These are phyloP conservation scores for Pisolithus tinctorius DNA, from an alignment of 768 basidiomycete species.

Conservation along the genomic window DNA sequence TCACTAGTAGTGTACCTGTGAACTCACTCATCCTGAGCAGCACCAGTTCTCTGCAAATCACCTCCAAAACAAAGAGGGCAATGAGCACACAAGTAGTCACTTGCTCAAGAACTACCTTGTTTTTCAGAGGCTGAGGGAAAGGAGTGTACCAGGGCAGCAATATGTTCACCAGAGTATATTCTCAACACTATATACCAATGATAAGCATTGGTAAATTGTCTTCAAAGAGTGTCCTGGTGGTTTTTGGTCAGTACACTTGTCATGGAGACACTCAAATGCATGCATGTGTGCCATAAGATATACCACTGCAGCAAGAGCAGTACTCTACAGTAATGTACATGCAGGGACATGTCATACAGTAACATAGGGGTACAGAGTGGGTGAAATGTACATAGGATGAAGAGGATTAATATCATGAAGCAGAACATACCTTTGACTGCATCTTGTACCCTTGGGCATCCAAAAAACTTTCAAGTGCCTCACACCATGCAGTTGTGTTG, in stretches of 20 bases:
- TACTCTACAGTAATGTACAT: background rate
- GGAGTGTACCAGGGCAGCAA: constrained; percentile 14
- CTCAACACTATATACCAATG: constrained; percentile 16
- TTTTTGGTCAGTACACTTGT: background rate
- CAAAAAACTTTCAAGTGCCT: constrained; percentile 11
- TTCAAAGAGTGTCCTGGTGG: constrained; percentile 18
- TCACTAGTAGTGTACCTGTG: background rate
- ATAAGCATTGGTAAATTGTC: constrained; percentile 17
- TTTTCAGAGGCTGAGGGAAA: background rate
- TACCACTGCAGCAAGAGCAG: too few relatives aligned
- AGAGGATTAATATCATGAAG: too few relatives aligned
- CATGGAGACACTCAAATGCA: too few relatives aligned
- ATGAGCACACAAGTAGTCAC: constrained; percentile 17
- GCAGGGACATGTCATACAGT: background rate
- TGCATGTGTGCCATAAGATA: background rate
- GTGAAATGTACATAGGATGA: background rate
- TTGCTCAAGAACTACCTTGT: background rate
- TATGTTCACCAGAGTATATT: constrained; percentile 13
- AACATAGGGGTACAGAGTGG: background rate
- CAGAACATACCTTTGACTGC: constrained; percentile 5
- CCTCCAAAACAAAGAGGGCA: constrained; percentile 6
- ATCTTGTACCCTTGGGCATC: constrained; percentile 7
- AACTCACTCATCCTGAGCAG: background rate
- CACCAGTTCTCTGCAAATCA: background rate
- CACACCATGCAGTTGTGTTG: constrained; percentile 9